Conservation (phyloP, 176 grass and related monocot species). For the Eremochloa ophiuroides region DNA sequence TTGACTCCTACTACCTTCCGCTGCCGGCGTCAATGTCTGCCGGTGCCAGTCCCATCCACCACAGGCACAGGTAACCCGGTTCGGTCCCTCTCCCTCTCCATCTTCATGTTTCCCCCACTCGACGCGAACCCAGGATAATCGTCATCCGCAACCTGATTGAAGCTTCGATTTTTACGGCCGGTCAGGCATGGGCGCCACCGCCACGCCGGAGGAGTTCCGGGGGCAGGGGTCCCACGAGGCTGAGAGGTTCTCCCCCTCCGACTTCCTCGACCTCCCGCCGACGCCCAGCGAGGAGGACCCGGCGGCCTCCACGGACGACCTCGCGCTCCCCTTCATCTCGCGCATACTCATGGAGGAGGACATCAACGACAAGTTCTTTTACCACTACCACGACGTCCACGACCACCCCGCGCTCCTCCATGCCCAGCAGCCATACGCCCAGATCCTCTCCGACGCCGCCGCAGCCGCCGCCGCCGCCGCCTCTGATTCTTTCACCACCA, state of each 20-base stretch:
- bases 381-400: neutral
- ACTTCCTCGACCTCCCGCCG: neutral
- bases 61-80: neutral
- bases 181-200: neutral
- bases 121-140: neutral
- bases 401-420: neutral
- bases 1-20: neutral
- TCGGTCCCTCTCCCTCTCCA: neutral
- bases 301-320: neutral
- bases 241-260: neutral
- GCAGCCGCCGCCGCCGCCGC: neutral
- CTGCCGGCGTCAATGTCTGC: neutral
- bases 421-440: constrained; percentile 32
- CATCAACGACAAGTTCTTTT: neutral
- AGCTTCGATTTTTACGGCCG: neutral
- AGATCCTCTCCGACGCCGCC: constrained; percentile 45
- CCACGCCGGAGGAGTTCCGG: neutral
- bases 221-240: neutral
- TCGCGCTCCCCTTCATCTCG: neutral
- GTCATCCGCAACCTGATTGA: neutral
- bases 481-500: neutral
- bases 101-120: neutral
- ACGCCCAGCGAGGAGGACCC: neutral
- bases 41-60: neutral
- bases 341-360: constrained; percentile 4